phyloP scores from a whole-genome alignment of 2,329 filamentous ascomycete species.

The Claviceps sp. region DNA sequence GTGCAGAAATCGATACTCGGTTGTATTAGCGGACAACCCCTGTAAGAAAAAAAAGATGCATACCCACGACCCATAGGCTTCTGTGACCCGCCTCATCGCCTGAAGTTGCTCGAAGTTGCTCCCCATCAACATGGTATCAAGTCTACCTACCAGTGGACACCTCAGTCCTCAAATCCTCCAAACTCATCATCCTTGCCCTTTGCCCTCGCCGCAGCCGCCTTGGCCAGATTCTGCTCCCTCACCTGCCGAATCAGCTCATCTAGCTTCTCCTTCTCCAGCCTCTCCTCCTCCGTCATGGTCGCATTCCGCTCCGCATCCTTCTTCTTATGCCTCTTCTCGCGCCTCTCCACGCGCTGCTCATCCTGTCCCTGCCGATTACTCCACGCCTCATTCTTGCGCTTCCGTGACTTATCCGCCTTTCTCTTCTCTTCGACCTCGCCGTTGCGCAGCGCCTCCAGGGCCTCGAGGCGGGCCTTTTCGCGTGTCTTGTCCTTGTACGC shows the following conservation, averaged over 20 bases:
- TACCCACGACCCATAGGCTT: too few relatives aligned
- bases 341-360: constrained; percentile 44
- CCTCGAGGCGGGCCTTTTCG: constrained; percentile 50
- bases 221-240: constrained; percentile 40
- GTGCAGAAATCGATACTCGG: too few relatives aligned
- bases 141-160: too few relatives aligned
- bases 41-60: too few relatives aligned
- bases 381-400: constrained; percentile 56
- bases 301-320: constrained; percentile 49
- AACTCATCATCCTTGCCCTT: constrained; percentile 37
- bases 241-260: constrained; percentile 51
- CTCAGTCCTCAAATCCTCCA: constrained; percentile 41
- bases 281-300: constrained; percentile 59
- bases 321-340: constrained; percentile 51
- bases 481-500: constrained; percentile 59
- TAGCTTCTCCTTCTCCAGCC: constrained; percentile 47
- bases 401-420: constrained; percentile 33
- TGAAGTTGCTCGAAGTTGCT: too few relatives aligned
- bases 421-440: constrained; percentile 24
- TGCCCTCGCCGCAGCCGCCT: constrained; percentile 11
- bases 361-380: constrained; percentile 57
- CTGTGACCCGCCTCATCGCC: too few relatives aligned
- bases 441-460: constrained; percentile 35
- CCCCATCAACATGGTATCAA: too few relatives aligned
- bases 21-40: too few relatives aligned